Evolutionary conservation across 2,329 filamentous ascomycete species (phyloP).

Genomic region (Cyphellophora europaea): DNA sequence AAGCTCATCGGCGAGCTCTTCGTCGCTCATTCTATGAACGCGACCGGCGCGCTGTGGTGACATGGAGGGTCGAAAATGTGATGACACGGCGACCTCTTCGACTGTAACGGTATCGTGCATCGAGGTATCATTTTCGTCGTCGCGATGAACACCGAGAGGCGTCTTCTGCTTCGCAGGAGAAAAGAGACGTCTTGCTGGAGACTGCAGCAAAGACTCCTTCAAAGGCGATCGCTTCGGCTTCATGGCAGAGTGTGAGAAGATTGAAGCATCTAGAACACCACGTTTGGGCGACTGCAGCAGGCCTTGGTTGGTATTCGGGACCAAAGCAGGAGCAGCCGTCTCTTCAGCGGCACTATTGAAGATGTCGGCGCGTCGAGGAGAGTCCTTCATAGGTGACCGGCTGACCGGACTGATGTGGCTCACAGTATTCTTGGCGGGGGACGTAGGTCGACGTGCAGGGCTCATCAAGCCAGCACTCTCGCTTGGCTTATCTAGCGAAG

Average conservation of each 20-base stretch:
- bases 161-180: constrained; percentile 28
- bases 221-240: constrained; percentile 26
- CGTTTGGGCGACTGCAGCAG: constrained; percentile 36
- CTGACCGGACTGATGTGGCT: too few species aligned
- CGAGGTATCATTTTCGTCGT: not conserved
- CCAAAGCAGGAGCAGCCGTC: not conserved
- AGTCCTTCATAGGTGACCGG: constrained; percentile 24
- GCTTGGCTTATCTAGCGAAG: constrained; percentile 22
- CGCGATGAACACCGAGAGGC: constrained; percentile 7
- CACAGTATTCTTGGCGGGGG: constrained; percentile 32
- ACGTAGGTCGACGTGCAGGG: constrained; percentile 34
- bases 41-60: constrained; percentile 13
- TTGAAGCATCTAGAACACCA: constrained; percentile 25
- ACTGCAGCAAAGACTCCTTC: constrained; percentile 31
- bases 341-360: constrained; percentile 5
- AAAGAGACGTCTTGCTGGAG: constrained; percentile 32
- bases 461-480: constrained; percentile 30
- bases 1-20: constrained; percentile 12
- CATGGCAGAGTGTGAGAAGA: constrained; percentile 25
- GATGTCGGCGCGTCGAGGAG: constrained; percentile 26
- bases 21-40: constrained; percentile 15
- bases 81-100: constrained; percentile 14
- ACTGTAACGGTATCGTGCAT: constrained; percentile 1
- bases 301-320: constrained; percentile 22
- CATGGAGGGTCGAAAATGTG: constrained; percentile 17